A percentile compares a stretch with the other conserved stretches of the same genome.
These are phyloP conservation scores for Zygnema circumcarinatum DNA, from an alignment of 139 green algal species.

Conservation along the genomic window DNA sequence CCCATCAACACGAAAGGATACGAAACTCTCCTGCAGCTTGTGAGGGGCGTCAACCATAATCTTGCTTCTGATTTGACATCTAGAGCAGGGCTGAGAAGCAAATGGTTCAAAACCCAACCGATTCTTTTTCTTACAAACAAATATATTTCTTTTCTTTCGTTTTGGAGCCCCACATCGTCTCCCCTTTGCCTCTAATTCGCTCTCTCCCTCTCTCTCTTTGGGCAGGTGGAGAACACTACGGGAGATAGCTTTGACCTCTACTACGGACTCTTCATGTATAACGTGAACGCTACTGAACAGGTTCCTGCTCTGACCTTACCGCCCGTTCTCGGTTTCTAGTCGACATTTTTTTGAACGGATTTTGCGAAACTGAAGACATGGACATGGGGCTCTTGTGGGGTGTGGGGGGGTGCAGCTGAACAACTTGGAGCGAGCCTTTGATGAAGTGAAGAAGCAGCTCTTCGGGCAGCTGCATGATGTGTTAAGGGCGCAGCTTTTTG, in stretches of 20 bases:
- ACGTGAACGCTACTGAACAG: slow-evolving; percentile 71
- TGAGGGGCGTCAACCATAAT: no score
- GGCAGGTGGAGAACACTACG: slow-evolving; percentile 90
- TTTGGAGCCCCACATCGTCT: no score
- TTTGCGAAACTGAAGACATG: slow-evolving; percentile 11
- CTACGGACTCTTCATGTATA: slow-evolving; percentile 99
- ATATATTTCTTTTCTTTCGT: no score
- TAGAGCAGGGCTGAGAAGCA: slow-evolving; percentile 4
- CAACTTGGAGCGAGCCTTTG: slow-evolving; percentile 72
- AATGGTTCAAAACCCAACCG: no score
- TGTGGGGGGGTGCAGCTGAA: slow-evolving; percentile 70
- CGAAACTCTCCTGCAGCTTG: slow-evolving; percentile 88
- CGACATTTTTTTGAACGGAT: no score
- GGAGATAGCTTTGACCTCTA: slow-evolving; percentile 99
- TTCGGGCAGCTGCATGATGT: slow-evolving; percentile 47
- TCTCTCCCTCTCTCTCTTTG: no score
- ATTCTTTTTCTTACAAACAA: no score
- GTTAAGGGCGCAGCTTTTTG: slow-evolving; percentile 41
- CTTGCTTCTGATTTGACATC: no score
- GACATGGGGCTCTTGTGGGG: no score
- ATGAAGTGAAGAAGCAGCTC: slow-evolving; percentile 85
- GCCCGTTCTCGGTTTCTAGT: no score
- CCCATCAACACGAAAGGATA: slow-evolving; percentile 96
- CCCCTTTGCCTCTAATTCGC: no score
- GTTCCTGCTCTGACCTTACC: slow-evolving; percentile 19